Evolutionary conservation across 805 yeast species (phyloP).

Genomic region (Nakazawaea anatomiae): DNA sequence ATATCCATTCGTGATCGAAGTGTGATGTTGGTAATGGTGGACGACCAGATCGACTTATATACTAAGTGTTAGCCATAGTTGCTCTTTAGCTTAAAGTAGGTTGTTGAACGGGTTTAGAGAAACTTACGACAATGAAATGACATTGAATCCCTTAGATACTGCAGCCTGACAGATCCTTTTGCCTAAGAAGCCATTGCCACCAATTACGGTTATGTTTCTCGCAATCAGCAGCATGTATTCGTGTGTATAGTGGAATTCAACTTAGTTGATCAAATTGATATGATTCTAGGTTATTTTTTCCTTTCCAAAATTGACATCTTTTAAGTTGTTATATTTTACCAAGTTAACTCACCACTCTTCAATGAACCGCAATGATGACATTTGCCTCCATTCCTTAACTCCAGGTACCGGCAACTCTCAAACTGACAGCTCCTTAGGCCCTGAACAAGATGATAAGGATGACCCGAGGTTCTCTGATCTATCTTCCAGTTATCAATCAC

Average conservation of each 20-base stretch:
- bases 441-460: background rate
- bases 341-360: background rate
- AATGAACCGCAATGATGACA: background rate
- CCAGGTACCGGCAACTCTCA: background rate
- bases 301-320: too few relatives aligned
- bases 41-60: conserved; percentile 42
- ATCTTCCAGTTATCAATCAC: background rate
- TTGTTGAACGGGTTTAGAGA: too few relatives aligned
- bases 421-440: background rate
- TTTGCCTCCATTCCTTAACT: background rate
- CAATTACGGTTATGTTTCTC: conserved; percentile 52
- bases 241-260: too few relatives aligned
- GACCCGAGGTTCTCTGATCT: background rate
- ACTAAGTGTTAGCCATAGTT: too few relatives aligned
- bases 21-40: conserved; percentile 32
- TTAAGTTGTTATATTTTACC: too few relatives aligned
- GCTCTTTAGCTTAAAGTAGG: too few relatives aligned
- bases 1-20: conserved; percentile 40
- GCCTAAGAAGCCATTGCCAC: conserved; percentile 82
- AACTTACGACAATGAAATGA: conserved; percentile 54
- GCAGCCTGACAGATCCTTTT: conserved; percentile 66
- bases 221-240: background rate
- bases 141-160: conserved; percentile 53
- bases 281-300: too few relatives aligned
- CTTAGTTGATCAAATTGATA: too few relatives aligned